A percentile compares a stretch with the other conserved stretches of the same genome.
Evolutionary conservation across 129 eudicot species (phyloP).

Genomic region (Centrapalus pauciflorus): DNA sequence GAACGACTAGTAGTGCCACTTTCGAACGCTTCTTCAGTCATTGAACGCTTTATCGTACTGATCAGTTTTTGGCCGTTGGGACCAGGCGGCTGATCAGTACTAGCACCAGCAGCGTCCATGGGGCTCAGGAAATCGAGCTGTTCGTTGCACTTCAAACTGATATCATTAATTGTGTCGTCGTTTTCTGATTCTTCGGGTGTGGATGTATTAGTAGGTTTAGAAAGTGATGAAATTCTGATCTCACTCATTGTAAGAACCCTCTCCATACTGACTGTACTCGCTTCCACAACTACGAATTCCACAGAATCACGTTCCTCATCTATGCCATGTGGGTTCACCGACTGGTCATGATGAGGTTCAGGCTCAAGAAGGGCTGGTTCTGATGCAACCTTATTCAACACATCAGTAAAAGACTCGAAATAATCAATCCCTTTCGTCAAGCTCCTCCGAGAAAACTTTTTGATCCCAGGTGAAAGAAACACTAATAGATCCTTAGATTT

Average conservation of each 20-base stretch:
- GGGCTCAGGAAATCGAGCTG: no score
- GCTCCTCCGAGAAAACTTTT: conserved; percentile 36
- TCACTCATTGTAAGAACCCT: conserved; percentile 12
- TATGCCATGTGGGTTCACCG: not conserved
- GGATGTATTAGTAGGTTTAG: no score
- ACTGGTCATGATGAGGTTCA: conserved; percentile 27
- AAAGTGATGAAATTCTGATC: no score
- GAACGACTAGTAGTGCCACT: conserved; percentile 24
- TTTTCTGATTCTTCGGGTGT: no score
- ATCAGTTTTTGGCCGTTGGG: conserved; percentile 24
- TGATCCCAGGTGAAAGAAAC: conserved; percentile 41
- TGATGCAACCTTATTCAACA: conserved; percentile 35
- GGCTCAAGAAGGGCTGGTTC: conserved; percentile 38
- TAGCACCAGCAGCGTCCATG: conserved; percentile 1
- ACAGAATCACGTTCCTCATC: conserved; percentile 1
- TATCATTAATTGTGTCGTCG: no score
- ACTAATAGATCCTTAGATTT: conserved; percentile 22
- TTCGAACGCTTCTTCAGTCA: conserved; percentile 34
- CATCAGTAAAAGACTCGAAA: conserved; percentile 37
- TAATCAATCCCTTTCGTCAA: conserved; percentile 29
- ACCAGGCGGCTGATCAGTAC: conserved; percentile 13
- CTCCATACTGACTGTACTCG: conserved; percentile 9
- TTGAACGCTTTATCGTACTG: conserved; percentile 35
- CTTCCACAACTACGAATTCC: conserved; percentile 22
- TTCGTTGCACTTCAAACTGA: no score